Base-by-base conservation (phyloP, 2,329 filamentous ascomycete genomes). In the Aciculosporium take region DNA sequence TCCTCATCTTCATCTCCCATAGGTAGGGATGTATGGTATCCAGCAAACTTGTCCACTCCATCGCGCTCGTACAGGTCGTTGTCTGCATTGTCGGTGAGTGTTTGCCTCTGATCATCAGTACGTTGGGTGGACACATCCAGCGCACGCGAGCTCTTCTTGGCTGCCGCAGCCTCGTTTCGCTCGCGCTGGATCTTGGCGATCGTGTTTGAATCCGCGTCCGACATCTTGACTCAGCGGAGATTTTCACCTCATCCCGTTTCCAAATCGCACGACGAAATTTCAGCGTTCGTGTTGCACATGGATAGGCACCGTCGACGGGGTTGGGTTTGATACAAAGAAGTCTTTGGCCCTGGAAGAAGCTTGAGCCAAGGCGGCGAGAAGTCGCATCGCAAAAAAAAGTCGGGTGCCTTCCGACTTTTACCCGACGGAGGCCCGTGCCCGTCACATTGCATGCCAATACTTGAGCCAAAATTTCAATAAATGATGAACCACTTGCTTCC, bases 21-120 rank as follows among this genome's bases (percentile, higher is more conserved):
- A 30, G 88, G 82, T 52, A 96, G 84, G 31, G 85, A 87, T n/a
- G 77, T 84, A 58, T 91, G 83, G 61, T 96, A 98, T 49, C 87
- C 89, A 12, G 84, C 75, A 65, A 79, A 95, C 60, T 83, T 93
- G 62, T 94, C 82, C 54, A 63, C 68, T 54, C 76, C 79, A 62
- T 83, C 76, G 57, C 76, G 73, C 45, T 87, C 85, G 68, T 95
- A 96, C 37, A 96, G 75, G 37, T 83, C 77, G 51, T 76, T 89
- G 61, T 96, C 91, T 66, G 88, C 88, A 58, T 74, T 76, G 52
- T 95, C 88, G 59, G 78, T 93, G 58, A 96, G 74, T 61, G 84
- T 94, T 63, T 83, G 84, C 74, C 94, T 95, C 62, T 81, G 88
- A 53, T 83, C 84, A 71, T 91, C 82, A 69, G 74, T 77, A 64